These are phyloP conservation scores for Groenewaldozyma auringiensis DNA, from an alignment of 1,139 yeast genomes.

Conservation along the genomic window DNA sequence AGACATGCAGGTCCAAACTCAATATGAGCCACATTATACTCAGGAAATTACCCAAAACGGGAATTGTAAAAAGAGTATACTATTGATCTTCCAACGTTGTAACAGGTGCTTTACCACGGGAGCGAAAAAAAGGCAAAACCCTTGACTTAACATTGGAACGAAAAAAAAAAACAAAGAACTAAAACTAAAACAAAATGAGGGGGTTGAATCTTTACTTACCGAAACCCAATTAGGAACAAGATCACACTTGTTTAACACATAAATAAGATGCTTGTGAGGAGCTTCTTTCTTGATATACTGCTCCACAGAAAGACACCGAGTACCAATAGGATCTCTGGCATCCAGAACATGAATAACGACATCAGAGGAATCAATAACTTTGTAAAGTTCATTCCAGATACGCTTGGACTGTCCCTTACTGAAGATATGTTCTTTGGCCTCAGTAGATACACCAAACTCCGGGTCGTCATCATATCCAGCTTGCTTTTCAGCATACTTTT, in stretches of 20 bases:
- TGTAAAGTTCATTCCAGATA: conserved; percentile 96
- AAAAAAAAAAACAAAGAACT: conserved; percentile 6
- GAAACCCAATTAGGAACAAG: conserved; percentile 99
- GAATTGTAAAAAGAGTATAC: conserved; percentile 46
- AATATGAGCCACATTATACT: conserved; percentile 38
- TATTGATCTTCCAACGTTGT: conserved; percentile 87
- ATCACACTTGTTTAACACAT: conserved; percentile 94
- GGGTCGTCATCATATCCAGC: conserved; percentile 48
- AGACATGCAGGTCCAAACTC: conserved; percentile 4
- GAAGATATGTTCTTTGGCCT: conserved; percentile 92
- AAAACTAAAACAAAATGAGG: conserved; percentile 23
- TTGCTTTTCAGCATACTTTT: conserved; percentile 57
- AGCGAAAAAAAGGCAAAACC: conserved; percentile 29
- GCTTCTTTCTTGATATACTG: conserved; percentile 89
- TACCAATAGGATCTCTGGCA: conserved; percentile 96
- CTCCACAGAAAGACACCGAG: conserved; percentile 89
- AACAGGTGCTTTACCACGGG: conserved; percentile 57
- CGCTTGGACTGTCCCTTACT: conserved; percentile 96
- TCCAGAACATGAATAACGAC: conserved; percentile 93
- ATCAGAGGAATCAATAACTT: conserved; percentile 95
- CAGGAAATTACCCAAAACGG: conserved; percentile 44
- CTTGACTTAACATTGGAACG: conserved; percentile 39
- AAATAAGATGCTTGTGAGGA: conserved; percentile 92
- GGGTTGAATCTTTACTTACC: conserved; percentile 58
- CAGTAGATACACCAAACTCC: conserved; percentile 67